Evolutionary conservation across 2,329 filamentous ascomycete species (phyloP).

Genomic region (Scopulariopsis brevicaulis): DNA sequence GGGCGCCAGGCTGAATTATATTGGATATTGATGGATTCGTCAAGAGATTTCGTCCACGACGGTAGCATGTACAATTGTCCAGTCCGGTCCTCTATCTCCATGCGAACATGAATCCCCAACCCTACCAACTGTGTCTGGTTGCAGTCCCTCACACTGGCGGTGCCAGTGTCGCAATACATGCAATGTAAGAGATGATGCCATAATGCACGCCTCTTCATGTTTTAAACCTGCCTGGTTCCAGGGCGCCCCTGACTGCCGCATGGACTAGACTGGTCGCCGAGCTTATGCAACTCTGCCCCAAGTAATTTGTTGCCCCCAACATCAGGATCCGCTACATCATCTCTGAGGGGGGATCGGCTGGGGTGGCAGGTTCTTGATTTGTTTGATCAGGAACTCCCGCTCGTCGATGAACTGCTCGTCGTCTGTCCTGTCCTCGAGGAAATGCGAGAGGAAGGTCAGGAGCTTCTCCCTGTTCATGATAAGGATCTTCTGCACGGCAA

Average conservation of each 20-base stretch:
- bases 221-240: too few relatives aligned
- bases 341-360: slow-evolving; percentile 42
- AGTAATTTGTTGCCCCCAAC: neutral
- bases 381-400: slow-evolving; percentile 91
- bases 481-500: slow-evolving; percentile 87
- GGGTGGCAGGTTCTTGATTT: slow-evolving; percentile 63
- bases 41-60: neutral
- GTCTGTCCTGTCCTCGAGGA: slow-evolving; percentile 88
- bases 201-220: neutral
- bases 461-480: slow-evolving; percentile 93
- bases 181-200: neutral
- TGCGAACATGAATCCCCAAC: neutral
- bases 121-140: neutral
- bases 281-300: neutral
- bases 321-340: slow-evolving; percentile 10
- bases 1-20: neutral
- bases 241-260: too few relatives aligned
- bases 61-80: neutral
- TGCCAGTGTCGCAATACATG: neutral
- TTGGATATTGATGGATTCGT: neutral
- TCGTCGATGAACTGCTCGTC: slow-evolving; percentile 99
- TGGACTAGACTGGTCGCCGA: too few relatives aligned
- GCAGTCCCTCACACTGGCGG: neutral
- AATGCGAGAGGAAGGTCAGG: slow-evolving; percentile 77
- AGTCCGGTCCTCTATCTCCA: neutral